Conservation (phyloP, 140 eudicot species). For the Cichorium intybus region DNA sequence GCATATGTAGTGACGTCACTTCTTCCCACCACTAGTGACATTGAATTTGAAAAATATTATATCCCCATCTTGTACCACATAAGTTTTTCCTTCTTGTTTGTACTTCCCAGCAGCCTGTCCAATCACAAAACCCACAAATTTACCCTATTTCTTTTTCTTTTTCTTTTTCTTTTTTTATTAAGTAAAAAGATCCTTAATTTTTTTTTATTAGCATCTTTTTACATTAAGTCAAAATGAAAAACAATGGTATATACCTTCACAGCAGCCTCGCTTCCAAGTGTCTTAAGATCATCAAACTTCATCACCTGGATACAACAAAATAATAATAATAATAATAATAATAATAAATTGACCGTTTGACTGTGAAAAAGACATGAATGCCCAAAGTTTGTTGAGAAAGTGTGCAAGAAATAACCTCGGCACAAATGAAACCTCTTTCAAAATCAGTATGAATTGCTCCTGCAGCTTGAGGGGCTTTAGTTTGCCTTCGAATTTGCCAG, state of each 20-base stretch:
- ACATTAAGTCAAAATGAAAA: not conserved
- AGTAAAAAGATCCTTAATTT: no score
- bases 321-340: constrained; percentile 5
- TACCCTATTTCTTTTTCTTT: no score
- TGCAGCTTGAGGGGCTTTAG: constrained; percentile 99
- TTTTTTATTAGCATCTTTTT: no score
- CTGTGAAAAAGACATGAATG: not conserved
- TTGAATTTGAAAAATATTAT: constrained; percentile 91
- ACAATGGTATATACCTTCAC: constrained; percentile 98
- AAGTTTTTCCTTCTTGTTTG: constrained; percentile 88
- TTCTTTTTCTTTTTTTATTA: no score
- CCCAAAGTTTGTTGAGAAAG: not conserved
- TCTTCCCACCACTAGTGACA: constrained; percentile 92
- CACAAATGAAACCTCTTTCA: constrained; percentile 94
- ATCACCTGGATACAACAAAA: constrained; percentile 76
- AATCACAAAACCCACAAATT: not conserved
- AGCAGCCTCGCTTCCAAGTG: constrained; percentile 76
- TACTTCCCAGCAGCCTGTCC: constrained; percentile 94
- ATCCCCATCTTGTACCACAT: constrained; percentile 94
- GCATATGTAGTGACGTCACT: constrained; percentile 36
- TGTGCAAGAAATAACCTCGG: constrained; percentile 53
- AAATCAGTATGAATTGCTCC: constrained; percentile 98
- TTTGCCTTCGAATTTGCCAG: constrained; percentile 92
- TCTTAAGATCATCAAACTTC: constrained; percentile 97
- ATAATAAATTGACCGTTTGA: no score